Base-by-base conservation (phyloP, 257 asterid genomes). In the Cynanchum wilfordii region DNA sequence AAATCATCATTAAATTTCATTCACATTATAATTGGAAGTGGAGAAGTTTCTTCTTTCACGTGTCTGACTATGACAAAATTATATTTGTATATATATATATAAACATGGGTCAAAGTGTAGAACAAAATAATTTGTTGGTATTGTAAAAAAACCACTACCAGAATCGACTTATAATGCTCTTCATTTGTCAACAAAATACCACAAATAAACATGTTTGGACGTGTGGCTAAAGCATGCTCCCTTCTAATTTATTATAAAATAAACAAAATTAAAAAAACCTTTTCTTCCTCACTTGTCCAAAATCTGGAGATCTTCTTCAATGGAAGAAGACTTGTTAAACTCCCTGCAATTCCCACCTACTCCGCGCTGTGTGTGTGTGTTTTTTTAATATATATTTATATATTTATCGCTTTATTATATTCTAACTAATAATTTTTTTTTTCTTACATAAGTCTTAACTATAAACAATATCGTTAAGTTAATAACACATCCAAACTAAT, bases 251-350 rank as follows among this genome's bases (percentile, higher is more conserved):
- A 16, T n/a, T n/a, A 66, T 1, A 22, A 5, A 5, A 7, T 10
- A 10, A 71, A 49, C 3, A n/a, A 60, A 7, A 24, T 13, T 30
- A 6, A 27, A 27, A 52, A 73, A n/a, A 38, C 66, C 6, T 47
- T 42, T 75, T 73, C 44, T 38, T 33, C 22, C 38, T 68, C 42
- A 45, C 71, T 82, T 79, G 85, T 50, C 86, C 80, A 54, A 36
- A 9, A 30, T 59, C 60, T 40, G 69, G 45, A 62, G 27, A 70
- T 73, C 70, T 45, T 62, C 76, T 47, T 73, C 63, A 68, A 38
- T 29, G 55, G 59, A 45, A 33, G 47, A 42, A 7, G 47, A 59
- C 67, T 58, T 51, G 62, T 59, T 78, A 38, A 51, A 49, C 13
- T 72, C 70, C 27, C 47, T 47, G 24, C 22, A 42, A 67, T 49